These are phyloP conservation scores for Leccinum pallidistipes DNA, from an alignment of 1,284 basidiomycete genomes.

Conservation along the genomic window DNA sequence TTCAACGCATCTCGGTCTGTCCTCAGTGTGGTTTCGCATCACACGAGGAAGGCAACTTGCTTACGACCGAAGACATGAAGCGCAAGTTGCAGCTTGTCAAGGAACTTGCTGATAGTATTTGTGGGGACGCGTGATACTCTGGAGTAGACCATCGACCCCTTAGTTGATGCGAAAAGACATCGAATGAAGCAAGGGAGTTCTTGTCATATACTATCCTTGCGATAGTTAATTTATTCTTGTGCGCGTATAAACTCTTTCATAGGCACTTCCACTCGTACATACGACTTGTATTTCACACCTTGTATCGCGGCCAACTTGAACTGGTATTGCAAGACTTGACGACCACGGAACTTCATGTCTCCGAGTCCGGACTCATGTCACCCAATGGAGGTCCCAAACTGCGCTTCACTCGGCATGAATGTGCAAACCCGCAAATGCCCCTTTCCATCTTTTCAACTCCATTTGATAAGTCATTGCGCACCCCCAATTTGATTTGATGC, in stretches of 20 bases:
- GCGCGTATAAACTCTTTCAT: not conserved
- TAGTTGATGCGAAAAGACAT: not conserved
- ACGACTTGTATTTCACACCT: not conserved
- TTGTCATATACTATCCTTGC: not conserved
- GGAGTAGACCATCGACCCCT: not conserved
- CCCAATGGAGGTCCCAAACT: no score
- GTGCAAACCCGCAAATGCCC: no score
- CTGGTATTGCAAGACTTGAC: no score
- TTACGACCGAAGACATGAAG: not conserved
- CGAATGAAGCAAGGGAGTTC: not conserved
- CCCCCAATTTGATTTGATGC: no score
- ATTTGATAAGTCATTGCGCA: no score
- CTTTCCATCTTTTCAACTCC: no score
- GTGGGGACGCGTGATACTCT: not conserved
- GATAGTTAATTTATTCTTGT: not conserved
- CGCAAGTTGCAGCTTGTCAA: not conserved
- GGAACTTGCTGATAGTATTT: not conserved
- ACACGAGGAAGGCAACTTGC: not conserved
- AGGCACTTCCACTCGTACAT: not conserved
- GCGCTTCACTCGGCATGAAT: no score
- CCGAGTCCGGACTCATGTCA: no score
- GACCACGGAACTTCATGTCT: no score
- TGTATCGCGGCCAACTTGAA: no score
- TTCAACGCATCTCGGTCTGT: not conserved
- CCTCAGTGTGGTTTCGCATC: not conserved